Base-by-base conservation (phyloP, 257 asterid genomes). In the Fraxinus cuspidata region DNA sequence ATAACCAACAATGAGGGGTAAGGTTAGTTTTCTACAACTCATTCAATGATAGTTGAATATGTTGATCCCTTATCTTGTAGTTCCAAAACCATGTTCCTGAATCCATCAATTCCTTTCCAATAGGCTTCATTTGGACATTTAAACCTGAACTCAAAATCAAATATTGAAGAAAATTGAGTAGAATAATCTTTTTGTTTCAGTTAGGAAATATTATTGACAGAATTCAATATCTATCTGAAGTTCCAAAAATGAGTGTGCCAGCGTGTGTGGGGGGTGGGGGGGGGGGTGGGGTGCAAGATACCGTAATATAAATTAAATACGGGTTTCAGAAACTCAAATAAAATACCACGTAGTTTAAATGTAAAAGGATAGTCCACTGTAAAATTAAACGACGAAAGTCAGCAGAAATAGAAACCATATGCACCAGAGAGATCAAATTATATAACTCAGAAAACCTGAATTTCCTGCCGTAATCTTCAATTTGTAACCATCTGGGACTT, bases 31-130 rank as follows among this genome's bases (percentile, higher is more conserved):
- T 84, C 69, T 84, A 87, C 77, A 76, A 78, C 87, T 91, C 93
- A 77, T 84, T 86, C 88, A 91, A 58, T 80, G 93, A 95, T 84
- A 95, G 68, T 79, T 85, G 90, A 80, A 95, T 82, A 79, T 86
- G 96, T 51, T 88, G 74, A 77, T 93, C 97, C 25, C 63, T 69
- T 82, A 88, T 77, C 79, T 78, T 80, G 83, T 96, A 96, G 83
- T 87, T 87, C 99, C 99, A 96, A 25, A 82, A 89, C 99, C 99
- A 96, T 85, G 94, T 89, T 84, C 99, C 99, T 65, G 82, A 83
- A 66, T 92, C 96, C 92, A 88, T 88, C 90, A 85, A 79, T 49
- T 87, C 89, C 5, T 83, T 84, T 76, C 85, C 90, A 79, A 93
- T 90, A 51, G 90, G 91, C 84, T 79, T 80, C 87, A 89, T 78